Evolutionary conservation across 1,284 basidiomycete species (phyloP).

Genomic region (Ustilago bromivora): DNA sequence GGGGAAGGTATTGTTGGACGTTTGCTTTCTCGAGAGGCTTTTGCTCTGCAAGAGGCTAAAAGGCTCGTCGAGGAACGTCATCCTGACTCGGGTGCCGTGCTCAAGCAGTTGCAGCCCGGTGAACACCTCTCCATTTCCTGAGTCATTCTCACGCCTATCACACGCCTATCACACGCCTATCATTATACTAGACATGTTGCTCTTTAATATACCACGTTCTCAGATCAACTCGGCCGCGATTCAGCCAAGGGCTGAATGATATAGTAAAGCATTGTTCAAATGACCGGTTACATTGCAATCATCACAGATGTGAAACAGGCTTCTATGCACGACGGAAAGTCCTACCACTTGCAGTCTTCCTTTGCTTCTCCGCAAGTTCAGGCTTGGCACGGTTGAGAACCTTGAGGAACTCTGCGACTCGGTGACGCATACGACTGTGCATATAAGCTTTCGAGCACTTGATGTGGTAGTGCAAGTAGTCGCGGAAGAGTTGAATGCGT

Average conservation of each 20-base stretch:
- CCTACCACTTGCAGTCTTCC: constrained; percentile 83
- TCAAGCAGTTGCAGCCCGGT: constrained; percentile 22
- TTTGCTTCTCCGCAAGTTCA: constrained; percentile 82
- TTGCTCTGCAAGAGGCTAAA: constrained; percentile 9
- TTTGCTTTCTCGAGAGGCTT: constrained; percentile 16
- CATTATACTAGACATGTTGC: neutral
- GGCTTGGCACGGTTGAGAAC: constrained; percentile 98
- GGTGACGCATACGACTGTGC: constrained; percentile 95
- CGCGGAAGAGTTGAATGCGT: constrained; percentile 95
- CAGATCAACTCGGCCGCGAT: neutral
- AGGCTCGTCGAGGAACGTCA: neutral
- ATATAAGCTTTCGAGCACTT: constrained; percentile 99
- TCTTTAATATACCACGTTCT: neutral
- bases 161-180: neutral
- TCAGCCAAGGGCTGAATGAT: neutral
- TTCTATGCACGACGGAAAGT: constrained; percentile 61
- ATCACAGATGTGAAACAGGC: neutral
- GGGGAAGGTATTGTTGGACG: constrained; percentile 38
- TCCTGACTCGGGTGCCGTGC: neutral
- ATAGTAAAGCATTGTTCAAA: neutral
- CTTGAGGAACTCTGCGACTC: constrained; percentile 97
- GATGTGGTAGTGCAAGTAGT: constrained; percentile 98
- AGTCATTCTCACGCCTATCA: neutral
- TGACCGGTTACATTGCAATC: neutral
- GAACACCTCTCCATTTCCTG: constrained; percentile 17